Evolutionary conservation across 192 early-diverging fungal genomes (phyloP).

Genomic region (Gigaspora rosea): DNA sequence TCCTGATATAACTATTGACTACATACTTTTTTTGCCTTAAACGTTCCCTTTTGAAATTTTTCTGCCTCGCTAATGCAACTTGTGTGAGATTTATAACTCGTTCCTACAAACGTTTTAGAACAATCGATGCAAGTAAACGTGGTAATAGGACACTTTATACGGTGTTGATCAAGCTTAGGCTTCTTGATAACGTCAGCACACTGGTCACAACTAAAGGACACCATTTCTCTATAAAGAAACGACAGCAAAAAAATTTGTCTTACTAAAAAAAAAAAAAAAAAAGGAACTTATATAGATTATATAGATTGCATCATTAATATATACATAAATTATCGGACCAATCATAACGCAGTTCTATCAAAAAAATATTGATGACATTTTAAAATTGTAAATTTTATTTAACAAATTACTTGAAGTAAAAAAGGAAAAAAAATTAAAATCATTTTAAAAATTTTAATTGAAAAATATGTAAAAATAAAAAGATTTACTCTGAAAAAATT

Average conservation of each 20-base stretch:
- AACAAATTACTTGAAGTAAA: no score
- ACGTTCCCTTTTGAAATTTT: slow-evolving; percentile 88
- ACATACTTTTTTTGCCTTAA: slow-evolving; percentile 74
- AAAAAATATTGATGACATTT: no score
- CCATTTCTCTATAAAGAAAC: slow-evolving; percentile 1
- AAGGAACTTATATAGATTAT: neutral
- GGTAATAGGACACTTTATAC: slow-evolving; percentile 78
- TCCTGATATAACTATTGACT: no score
- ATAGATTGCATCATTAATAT: no score
- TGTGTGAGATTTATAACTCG: slow-evolving; percentile 77
- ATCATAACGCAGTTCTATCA: no score
- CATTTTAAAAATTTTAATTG: no score
- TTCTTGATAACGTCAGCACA: slow-evolving; percentile 74
- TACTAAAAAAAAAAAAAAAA: neutral
- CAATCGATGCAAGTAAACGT: slow-evolving; percentile 93
- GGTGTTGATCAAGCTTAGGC: slow-evolving; percentile 86
- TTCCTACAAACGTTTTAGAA: slow-evolving; percentile 76
- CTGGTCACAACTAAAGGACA: slow-evolving; percentile 7
- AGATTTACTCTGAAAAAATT: no score
- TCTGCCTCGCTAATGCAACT: slow-evolving; percentile 91
- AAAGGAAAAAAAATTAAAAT: no score
- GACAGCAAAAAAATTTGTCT: neutral
- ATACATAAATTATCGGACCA: no score
- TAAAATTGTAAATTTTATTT: no score
- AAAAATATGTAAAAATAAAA: no score